Percentiles rank a stretch among this genome's conserved stretches.
Conservation (phyloP, 768 basidiomycete genomes). For the Grammothele lineata region DNA sequence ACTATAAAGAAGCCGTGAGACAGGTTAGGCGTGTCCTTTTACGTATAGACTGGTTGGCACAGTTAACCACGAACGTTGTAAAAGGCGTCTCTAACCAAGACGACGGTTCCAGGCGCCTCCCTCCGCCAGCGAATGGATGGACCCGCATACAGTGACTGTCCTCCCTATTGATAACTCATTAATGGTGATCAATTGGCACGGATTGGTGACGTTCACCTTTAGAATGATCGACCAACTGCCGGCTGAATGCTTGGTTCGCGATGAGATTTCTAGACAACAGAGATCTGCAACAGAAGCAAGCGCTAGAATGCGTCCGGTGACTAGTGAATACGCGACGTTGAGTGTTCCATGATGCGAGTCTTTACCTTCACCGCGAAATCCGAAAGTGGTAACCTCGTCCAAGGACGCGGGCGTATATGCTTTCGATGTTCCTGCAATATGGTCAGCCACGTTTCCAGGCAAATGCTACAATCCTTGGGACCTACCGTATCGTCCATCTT, state of each 20-base stretch:
- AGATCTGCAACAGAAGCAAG: conserved; percentile 81
- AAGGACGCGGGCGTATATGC: conserved; percentile 48
- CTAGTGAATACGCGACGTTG: too few species aligned
- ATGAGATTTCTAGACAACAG: conserved; percentile 76
- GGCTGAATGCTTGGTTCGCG: conserved; percentile 57
- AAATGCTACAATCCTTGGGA: too few species aligned
- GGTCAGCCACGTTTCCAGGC: not conserved
- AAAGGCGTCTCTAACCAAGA: conserved; percentile 85
- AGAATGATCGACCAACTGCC: conserved; percentile 75
- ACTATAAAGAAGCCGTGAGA: conserved; percentile 36
- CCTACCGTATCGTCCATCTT: not conserved
- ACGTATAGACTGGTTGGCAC: too few species aligned
- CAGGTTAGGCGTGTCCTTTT: too few species aligned
- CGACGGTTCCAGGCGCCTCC: conserved; percentile 72
- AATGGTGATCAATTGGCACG: not conserved
- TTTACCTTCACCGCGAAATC: conserved; percentile 91
- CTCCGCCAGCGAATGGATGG: conserved; percentile 72
- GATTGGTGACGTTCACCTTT: conserved; percentile 70
- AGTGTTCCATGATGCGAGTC: too few species aligned
- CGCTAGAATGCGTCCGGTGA: too few species aligned
- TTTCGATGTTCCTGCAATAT: conserved; percentile 65
- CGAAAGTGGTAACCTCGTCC: conserved; percentile 62
- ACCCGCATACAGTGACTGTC: conserved; percentile 62
- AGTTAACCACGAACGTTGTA: conserved; percentile 67
- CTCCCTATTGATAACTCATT: conserved; percentile 42